Conservation (phyloP, 106 monocot genomes). For the Alisma plantagoaquatica region DNA sequence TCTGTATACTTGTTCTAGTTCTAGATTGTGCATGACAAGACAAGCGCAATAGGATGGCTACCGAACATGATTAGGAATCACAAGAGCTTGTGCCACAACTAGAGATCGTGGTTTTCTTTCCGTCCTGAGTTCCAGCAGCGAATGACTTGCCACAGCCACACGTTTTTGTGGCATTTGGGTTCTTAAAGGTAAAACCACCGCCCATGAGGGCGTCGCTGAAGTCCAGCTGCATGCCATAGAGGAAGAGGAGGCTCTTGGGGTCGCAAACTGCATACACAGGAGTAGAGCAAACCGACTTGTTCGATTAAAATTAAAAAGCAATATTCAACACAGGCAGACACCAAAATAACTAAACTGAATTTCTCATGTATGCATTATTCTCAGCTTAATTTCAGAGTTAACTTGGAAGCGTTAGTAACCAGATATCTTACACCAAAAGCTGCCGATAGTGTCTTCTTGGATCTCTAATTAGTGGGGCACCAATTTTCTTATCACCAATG, state of each 20-base stretch:
- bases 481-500: too few species aligned
- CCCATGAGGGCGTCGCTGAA: slow-evolving; percentile 95
- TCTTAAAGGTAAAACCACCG: slow-evolving; percentile 93
- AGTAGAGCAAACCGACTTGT: too few species aligned
- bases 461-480: too few species aligned
- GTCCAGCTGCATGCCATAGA: slow-evolving; percentile 93
- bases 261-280: slow-evolving; percentile 77
- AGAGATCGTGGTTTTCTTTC: neutral
- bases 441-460: too few species aligned
- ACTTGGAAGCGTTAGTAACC: neutral
- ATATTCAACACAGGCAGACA: too few species aligned
- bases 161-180: slow-evolving; percentile 92
- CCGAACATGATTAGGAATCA: neutral
- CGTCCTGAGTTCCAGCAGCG: slow-evolving; percentile 6
- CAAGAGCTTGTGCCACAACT: neutral
- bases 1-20: too few species aligned
- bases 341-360: neutral
- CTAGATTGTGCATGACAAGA: neutral
- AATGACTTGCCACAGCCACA: slow-evolving; percentile 98
- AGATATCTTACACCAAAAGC: too few species aligned
- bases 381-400: neutral
- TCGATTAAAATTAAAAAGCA: too few species aligned
- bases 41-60: neutral
- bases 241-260: slow-evolving; percentile 90
- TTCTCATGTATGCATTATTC: neutral